phyloP scores from a whole-genome alignment of 495 filamentous ascomycete genomes.

The Aspergillus saccharolyticus region DNA sequence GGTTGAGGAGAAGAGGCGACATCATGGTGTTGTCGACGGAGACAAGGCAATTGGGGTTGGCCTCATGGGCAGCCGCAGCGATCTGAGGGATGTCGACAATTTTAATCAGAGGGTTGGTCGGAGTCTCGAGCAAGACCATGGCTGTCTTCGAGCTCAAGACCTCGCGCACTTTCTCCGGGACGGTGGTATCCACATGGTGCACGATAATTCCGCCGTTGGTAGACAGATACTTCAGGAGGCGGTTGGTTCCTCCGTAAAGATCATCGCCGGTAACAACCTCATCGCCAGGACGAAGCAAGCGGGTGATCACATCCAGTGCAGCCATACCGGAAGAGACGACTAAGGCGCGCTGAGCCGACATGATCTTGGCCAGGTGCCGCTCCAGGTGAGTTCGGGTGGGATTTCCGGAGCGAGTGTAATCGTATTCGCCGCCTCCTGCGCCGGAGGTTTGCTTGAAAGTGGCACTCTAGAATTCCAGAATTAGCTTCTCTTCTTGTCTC shows the following conservation, averaged over 20 bases:
- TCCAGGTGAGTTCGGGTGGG: constrained; percentile 95
- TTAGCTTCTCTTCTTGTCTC: constrained; percentile 7
- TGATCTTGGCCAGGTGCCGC: constrained; percentile 96
- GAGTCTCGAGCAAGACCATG: constrained; percentile 95
- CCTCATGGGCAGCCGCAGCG: constrained; percentile 66
- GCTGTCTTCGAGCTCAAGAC: constrained; percentile 74
- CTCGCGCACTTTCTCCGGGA: constrained; percentile 58
- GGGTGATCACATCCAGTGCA: constrained; percentile 93
- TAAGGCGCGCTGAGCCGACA: constrained; percentile 85
- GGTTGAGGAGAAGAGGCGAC: constrained; percentile 85
- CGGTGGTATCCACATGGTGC: constrained; percentile 92
- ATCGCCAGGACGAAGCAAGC: constrained; percentile 85
- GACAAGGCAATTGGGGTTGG: constrained; percentile 76
- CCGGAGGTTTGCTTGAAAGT: constrained; percentile 93
- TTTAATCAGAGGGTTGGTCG: constrained; percentile 97
- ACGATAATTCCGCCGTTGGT: constrained; percentile 85
- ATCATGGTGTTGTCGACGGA: constrained; percentile 99
- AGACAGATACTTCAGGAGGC: constrained; percentile 84
- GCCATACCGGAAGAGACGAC: constrained; percentile 97
- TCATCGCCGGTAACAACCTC: constrained; percentile 97
- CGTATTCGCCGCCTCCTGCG: constrained; percentile 78
- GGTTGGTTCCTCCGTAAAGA: constrained; percentile 92
- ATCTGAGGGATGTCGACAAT: constrained; percentile 86
- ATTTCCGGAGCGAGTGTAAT: constrained; percentile 96
- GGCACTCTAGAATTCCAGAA: constrained; percentile 57